Conservation (phyloP, 768 basidiomycete genomes). For the Hypsizygus marmoreus region DNA sequence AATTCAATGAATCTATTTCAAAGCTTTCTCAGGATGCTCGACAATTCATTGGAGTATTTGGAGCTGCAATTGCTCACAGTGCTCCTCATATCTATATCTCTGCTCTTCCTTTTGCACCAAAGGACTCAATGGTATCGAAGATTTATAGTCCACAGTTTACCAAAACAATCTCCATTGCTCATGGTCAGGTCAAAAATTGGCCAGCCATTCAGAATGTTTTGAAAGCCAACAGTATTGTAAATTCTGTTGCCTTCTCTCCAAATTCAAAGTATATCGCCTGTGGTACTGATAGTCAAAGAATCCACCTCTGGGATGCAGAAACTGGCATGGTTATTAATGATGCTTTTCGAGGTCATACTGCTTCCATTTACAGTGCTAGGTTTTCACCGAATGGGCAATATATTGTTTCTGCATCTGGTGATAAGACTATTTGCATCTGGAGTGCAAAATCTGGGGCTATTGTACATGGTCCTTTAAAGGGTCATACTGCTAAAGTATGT, state of each 20-base stretch:
- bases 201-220: not conserved
- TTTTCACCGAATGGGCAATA: no score
- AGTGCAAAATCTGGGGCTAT: no score
- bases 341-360: no score
- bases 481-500: no score
- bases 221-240: not conserved
- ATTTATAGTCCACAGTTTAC: not conserved
- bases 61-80: not conserved
- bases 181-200: not conserved
- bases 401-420: no score
- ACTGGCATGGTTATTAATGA: no score
- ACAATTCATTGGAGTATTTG: not conserved
- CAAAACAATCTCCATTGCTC: not conserved
- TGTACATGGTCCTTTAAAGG: no score
- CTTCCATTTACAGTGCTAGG: no score
- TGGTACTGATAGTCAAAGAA: no score
- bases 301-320: no score
- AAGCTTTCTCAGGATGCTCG: not conserved
- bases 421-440: no score
- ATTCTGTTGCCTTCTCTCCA: not conserved
- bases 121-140: not conserved
- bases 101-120: not conserved
- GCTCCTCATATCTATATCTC: constrained; percentile 1
- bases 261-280: no score
- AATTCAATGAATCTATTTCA: not conserved